These are phyloP conservation scores for Talaromyces thailandensis DNA, from an alignment of 495 filamentous ascomycete species.

Conservation along the genomic window DNA sequence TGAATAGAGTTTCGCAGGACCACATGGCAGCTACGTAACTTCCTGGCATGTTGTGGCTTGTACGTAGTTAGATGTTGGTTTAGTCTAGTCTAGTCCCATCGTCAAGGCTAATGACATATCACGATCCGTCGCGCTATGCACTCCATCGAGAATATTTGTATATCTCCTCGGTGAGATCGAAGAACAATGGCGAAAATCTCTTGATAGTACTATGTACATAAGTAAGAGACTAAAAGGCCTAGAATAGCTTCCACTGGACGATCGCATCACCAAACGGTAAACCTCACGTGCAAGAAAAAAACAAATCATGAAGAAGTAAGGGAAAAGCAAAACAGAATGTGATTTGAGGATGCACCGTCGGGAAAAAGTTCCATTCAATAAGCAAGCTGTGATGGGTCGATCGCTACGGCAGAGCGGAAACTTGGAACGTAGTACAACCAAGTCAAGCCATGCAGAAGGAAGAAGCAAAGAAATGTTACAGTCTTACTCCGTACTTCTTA, in stretches of 20 bases:
- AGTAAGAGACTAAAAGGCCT: background rate
- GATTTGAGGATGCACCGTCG: background rate
- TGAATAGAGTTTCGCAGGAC: background rate
- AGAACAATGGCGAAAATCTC: background rate
- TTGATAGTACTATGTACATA: background rate
- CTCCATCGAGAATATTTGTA: background rate
- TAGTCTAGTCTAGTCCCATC: background rate
- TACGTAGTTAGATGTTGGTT: background rate
- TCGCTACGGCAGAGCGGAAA: background rate
- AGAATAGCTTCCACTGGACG: background rate
- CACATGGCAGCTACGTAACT: background rate
- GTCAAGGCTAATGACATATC: background rate
- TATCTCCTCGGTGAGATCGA: background rate
- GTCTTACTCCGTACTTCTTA: background rate
- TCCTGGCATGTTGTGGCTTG: background rate
- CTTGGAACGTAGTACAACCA: background rate
- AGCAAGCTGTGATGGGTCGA: background rate
- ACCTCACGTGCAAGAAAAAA: background rate
- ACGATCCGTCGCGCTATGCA: background rate
- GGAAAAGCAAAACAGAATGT: background rate
- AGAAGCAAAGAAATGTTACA: background rate
- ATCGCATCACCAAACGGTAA: background rate
- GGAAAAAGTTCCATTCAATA: background rate
- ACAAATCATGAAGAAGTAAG: background rate
- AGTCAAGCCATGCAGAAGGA: background rate